Percentiles rank a stretch among this genome's conserved stretches.
Conservation (phyloP, 2,329 filamentous ascomycete species). For the Colletotrichum filicis region DNA sequence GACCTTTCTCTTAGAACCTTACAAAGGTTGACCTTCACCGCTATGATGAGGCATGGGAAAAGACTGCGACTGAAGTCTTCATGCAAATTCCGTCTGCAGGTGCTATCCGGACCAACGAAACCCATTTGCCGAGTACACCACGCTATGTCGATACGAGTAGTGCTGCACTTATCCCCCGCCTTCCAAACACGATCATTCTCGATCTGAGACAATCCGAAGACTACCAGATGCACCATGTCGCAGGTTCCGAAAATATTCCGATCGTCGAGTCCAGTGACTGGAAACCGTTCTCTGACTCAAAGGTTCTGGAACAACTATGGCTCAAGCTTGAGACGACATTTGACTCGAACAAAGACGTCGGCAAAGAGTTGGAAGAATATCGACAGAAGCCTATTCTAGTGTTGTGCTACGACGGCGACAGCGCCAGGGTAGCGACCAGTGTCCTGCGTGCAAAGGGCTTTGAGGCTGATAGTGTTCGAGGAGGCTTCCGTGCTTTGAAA, state of each 20-base stretch:
- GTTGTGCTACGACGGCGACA: constrained; percentile 66
- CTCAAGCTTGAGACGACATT: constrained; percentile 56
- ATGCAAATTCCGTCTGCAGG: constrained; percentile 29
- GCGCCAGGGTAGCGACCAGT: constrained; percentile 63
- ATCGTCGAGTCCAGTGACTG: constrained; percentile 48
- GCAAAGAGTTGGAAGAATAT: constrained; percentile 37
- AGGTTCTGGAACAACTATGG: constrained; percentile 58
- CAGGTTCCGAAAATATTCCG: constrained; percentile 56
- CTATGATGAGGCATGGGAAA: constrained; percentile 67
- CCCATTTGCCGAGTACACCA: constrained; percentile 13
- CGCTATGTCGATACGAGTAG: constrained; percentile 16
- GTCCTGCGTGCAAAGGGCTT: constrained; percentile 62
- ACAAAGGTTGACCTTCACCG: constrained; percentile 61
- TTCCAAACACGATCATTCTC: constrained; percentile 48
- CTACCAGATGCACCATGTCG: constrained; percentile 54
- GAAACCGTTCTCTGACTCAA: constrained; percentile 59
- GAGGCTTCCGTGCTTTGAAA: constrained; percentile 47
- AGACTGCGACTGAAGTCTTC: constrained; percentile 50
- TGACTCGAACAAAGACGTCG: constrained; percentile 6
- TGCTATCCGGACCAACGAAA: background rate
- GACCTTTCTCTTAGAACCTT: constrained; percentile 48
- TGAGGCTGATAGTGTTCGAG: constrained; percentile 57
- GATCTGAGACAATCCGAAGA: constrained; percentile 56
- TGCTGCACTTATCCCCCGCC: constrained; percentile 9
- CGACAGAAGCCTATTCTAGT: constrained; percentile 52